Conservation (phyloP, 2,329 filamentous ascomycete species). For the Aureobasidium pullulans region DNA sequence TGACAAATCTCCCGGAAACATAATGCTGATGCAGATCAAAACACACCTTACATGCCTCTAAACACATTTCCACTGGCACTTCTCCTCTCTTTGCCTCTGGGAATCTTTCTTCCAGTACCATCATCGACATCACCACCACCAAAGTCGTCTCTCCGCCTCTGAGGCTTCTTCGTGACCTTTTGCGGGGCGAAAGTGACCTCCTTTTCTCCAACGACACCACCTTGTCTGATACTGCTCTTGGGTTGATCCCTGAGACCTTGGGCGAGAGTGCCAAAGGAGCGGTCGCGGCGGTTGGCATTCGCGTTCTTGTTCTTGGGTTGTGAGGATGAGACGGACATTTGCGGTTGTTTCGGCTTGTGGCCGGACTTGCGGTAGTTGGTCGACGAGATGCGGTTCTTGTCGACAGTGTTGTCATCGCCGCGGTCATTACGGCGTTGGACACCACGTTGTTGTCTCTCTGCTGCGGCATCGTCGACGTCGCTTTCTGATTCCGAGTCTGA, state of each 20-base stretch:
- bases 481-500: slow-evolving; percentile 30
- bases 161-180: slow-evolving; percentile 34
- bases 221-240: slow-evolving; percentile 21
- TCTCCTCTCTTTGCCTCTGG: slow-evolving; percentile 44
- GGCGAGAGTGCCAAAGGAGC: slow-evolving; percentile 52
- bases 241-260: slow-evolving; percentile 29
- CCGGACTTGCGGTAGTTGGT: slow-evolving; percentile 55
- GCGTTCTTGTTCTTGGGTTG: slow-evolving; percentile 13
- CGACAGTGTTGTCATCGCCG: slow-evolving; percentile 27
- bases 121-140: slow-evolving; percentile 24
- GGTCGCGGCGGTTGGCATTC: slow-evolving; percentile 35
- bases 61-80: slow-evolving; percentile 74
- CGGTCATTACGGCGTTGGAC: slow-evolving; percentile 26
- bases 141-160: slow-evolving; percentile 20
- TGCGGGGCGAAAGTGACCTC: slow-evolving; percentile 67
- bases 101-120: slow-evolving; percentile 23
- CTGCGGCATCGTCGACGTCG: slow-evolving; percentile 20
- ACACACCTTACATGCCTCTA: slow-evolving; percentile 48
- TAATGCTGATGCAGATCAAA: not conserved
- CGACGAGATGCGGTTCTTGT: slow-evolving; percentile 55
- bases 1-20: not conserved
- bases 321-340: slow-evolving; percentile 53
- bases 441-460: slow-evolving; percentile 31
- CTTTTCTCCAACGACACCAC: slow-evolving; percentile 44
- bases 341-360: slow-evolving; percentile 35